A percentile compares a stretch with the other conserved stretches of the same genome.
Evolutionary conservation across 2,329 filamentous ascomycete species (phyloP).

Genomic region (Fusarium nanum): DNA sequence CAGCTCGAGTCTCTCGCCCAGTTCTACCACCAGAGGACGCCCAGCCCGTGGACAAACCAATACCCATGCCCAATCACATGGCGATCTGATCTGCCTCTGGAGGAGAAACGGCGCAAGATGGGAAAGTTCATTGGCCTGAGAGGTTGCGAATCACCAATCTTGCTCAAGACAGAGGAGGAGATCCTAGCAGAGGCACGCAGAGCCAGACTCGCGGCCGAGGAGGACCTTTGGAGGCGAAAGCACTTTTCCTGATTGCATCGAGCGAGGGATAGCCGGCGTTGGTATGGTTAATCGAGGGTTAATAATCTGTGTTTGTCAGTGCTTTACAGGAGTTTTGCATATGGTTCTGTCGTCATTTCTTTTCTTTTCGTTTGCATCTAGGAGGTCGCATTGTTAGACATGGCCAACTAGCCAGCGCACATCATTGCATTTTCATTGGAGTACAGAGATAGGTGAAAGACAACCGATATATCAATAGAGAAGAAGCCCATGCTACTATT

Average conservation of each 20-base stretch:
- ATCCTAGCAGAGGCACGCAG: conserved; percentile 58
- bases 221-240: conserved; percentile 63
- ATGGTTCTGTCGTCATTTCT: conserved; percentile 6
- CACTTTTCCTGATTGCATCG: conserved; percentile 44
- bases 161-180: conserved; percentile 60
- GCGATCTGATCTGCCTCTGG: conserved; percentile 63
- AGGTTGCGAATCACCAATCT: conserved; percentile 60
- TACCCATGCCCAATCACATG: conserved; percentile 79
- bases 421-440: conserved; percentile 44
- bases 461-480: conserved; percentile 35
- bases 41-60: conserved; percentile 62
- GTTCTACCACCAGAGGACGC: conserved; percentile 78
- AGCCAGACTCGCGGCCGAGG: conserved; percentile 55
- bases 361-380: conserved; percentile 16
- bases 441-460: conserved; percentile 18
- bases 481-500: conserved; percentile 39
- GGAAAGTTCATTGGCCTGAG: conserved; percentile 79
- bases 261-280: conserved; percentile 7
- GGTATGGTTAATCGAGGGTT: neutral
- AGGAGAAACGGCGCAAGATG: conserved; percentile 78
- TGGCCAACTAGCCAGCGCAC: conserved; percentile 36
- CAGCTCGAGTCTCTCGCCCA: conserved; percentile 76
- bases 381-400: conserved; percentile 35
- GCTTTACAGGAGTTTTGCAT: conserved; percentile 16
- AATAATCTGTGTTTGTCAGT: conserved; percentile 15